phyloP scores from a whole-genome alignment of 2,329 filamentous ascomycete species.

The Thielaviopsis ethacetica region DNA sequence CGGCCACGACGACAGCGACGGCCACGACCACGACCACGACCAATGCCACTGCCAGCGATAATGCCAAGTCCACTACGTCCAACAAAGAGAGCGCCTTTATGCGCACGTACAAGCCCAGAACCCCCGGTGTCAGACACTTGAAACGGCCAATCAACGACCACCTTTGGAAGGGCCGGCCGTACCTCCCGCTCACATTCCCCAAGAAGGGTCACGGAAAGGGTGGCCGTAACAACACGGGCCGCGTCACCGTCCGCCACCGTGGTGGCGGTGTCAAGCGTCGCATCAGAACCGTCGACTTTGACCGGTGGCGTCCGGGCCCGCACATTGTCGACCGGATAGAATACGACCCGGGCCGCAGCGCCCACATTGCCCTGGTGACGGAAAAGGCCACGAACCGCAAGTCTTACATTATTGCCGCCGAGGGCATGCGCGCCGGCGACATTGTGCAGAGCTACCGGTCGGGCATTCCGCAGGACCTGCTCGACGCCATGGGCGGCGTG shows the following conservation, averaged over 20 bases:
- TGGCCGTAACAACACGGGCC: constrained; percentile 75
- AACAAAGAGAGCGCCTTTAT: constrained; percentile 25
- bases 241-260: constrained; percentile 76
- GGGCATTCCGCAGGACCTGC: constrained; percentile 73
- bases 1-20: not conserved
- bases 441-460: constrained; percentile 79
- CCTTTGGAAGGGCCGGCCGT: constrained; percentile 83
- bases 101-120: constrained; percentile 83
- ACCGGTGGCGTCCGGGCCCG: constrained; percentile 59
- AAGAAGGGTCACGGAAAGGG: constrained; percentile 90
- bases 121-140: constrained; percentile 82
- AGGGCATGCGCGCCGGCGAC: constrained; percentile 85
- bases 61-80: not conserved
- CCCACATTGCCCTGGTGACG: constrained; percentile 79
- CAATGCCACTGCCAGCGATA: too few relatives aligned
- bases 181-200: constrained; percentile 67
- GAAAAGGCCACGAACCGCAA: constrained; percentile 57
- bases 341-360: constrained; percentile 83
- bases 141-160: constrained; percentile 90
- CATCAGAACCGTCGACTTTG: constrained; percentile 83
- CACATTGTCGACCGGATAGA: constrained; percentile 89
- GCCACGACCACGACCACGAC: not conserved
- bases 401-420: constrained; percentile 88
- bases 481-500: constrained; percentile 81
- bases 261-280: constrained; percentile 85